Evolutionary conservation across 2,329 filamentous ascomycete genomes (phyloP), one percentile per base, ranked within the genome.

Genomic region (Chaetomiaceae sp.): DNA sequence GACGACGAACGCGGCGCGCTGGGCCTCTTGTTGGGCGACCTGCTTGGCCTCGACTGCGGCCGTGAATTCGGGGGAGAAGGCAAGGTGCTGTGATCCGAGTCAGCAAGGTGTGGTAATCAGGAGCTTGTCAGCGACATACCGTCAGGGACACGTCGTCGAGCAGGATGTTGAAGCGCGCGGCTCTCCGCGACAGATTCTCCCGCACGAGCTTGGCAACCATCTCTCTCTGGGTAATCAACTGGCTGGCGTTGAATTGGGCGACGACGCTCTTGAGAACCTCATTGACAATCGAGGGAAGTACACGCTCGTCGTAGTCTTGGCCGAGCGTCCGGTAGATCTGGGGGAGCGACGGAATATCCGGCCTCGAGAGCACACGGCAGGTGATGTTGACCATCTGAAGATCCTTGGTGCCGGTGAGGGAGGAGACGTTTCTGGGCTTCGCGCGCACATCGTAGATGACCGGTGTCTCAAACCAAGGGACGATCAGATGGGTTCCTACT

Each of bases 321-420:
- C 94, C 94, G 32, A 99, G 81, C 1, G 94, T 99, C 61, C 94
- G 82, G 80, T 97, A 99, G 67, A 99, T 99, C 75, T 96, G 90
- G 16, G 94, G 94, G 37, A 99, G 83, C 29, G 91, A 88, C 61
- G 89, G 84, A 66, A 99, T 77, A 54, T 90, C 84, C 52, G 94
- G 94, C 64, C 90, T 81, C 54, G 92, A 96, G 48, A 99, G 88
- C 54, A 99, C 94, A 89, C 94, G 92, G 75, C 94, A 99, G 68
- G 92, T 99, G 70, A 99, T 97, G 82, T 99, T 99, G 69, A 97
- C 94, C 94, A 99, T 99, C 78, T 99, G 94, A 73, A 99, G 77
- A 74, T 99, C 94, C 80, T 99, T 99, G 68, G 94, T 99, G 64
- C 94, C 94, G 55, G 94, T 99, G 62, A 99, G 82, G 61, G 94